Percentiles rank a stretch among this genome's conserved stretches.
These are phyloP conservation scores for Syzygium grande DNA, from an alignment of 345 rosid genomes.

Conservation along the genomic window DNA sequence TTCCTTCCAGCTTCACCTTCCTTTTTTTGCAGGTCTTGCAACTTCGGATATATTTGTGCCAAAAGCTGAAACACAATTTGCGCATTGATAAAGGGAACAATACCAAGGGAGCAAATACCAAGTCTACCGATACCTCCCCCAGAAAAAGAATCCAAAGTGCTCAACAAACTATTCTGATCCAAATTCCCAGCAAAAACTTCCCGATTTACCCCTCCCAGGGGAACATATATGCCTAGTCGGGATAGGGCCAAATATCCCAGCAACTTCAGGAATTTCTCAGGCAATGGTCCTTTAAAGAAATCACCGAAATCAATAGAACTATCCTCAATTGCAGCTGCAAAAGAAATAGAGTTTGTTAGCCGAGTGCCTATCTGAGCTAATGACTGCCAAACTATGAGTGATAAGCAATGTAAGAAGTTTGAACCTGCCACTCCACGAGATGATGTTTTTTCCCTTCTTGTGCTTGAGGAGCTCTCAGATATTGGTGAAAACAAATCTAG, in stretches of 20 bases:
- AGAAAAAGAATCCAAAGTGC: conserved; percentile 93
- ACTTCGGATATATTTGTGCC: conserved; percentile 86
- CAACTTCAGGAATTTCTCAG: conserved; percentile 89
- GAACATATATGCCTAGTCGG: conserved; percentile 86
- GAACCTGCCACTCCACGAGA: conserved; percentile 82
- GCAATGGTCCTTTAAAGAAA: conserved; percentile 90
- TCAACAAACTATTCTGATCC: conserved; percentile 81
- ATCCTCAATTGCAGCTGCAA: conserved; percentile 94
- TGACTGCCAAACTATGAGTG: background rate
- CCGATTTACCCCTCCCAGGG: conserved; percentile 92
- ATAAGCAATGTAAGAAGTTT: background rate
- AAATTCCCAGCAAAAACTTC: conserved; percentile 91
- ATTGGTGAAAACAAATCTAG: conserved; percentile 42
- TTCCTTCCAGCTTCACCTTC: conserved; percentile 99
- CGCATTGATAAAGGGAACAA: conserved; percentile 94
- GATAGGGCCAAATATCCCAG: conserved; percentile 80
- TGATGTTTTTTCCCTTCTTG: conserved; percentile 54
- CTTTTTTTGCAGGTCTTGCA: conserved; percentile 97
- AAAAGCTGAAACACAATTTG: conserved; percentile 98
- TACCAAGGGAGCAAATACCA: conserved; percentile 94
- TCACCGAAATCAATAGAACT: conserved; percentile 97
- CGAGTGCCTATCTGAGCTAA: background rate
- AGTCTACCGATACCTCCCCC: conserved; percentile 98
- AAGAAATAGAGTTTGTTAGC: conserved; percentile 8
- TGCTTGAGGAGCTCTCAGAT: conserved; percentile 50